Conservation (phyloP, 805 yeast species). For the Metschnikowia reukaufii region DNA sequence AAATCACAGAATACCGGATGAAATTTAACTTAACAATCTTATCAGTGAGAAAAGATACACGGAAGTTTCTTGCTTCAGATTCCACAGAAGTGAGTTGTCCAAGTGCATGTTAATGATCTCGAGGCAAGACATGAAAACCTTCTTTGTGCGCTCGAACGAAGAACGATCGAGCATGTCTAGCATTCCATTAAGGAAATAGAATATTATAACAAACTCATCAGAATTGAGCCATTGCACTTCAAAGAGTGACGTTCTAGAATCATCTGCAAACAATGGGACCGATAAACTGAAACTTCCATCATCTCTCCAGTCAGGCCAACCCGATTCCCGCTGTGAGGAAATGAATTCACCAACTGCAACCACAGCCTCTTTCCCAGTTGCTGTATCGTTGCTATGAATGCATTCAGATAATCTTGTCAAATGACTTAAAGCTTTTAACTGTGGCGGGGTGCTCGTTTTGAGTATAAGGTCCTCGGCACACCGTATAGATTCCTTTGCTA, state of each 20-base stretch:
- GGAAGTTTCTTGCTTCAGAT: slow-evolving; percentile 3
- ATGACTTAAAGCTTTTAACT: slow-evolving; percentile 32
- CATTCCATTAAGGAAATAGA: slow-evolving; percentile 46
- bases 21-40: slow-evolving; percentile 28
- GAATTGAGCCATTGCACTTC: slow-evolving; percentile 43
- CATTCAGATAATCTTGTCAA: slow-evolving; percentile 27
- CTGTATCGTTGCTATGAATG: slow-evolving; percentile 28
- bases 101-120: slow-evolving; percentile 14
- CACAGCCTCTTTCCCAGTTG: slow-evolving; percentile 25
- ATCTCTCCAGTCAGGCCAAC: slow-evolving; percentile 31
- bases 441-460: slow-evolving; percentile 19
- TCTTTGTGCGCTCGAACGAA: slow-evolving; percentile 34
- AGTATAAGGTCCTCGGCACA: slow-evolving; percentile 17
- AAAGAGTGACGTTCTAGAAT: slow-evolving; percentile 12
- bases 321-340: slow-evolving; percentile 18
- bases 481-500: slow-evolving; percentile 19
- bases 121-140: slow-evolving; percentile 37
- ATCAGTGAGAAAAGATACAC: slow-evolving; percentile 11
- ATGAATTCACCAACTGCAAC: slow-evolving; percentile 18
- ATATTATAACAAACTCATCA: slow-evolving; percentile 41
- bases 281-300: slow-evolving; percentile 23
- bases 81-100: slow-evolving; percentile 7
- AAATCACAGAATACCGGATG: slow-evolving; percentile 24
- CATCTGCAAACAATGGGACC: slow-evolving; percentile 3
- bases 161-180: slow-evolving; percentile 36